Evolutionary conservation across 176 grass and related monocot genomes (phyloP), one percentile per base, ranked within the genome.

Genomic region (Saccharum spontaneum): DNA sequence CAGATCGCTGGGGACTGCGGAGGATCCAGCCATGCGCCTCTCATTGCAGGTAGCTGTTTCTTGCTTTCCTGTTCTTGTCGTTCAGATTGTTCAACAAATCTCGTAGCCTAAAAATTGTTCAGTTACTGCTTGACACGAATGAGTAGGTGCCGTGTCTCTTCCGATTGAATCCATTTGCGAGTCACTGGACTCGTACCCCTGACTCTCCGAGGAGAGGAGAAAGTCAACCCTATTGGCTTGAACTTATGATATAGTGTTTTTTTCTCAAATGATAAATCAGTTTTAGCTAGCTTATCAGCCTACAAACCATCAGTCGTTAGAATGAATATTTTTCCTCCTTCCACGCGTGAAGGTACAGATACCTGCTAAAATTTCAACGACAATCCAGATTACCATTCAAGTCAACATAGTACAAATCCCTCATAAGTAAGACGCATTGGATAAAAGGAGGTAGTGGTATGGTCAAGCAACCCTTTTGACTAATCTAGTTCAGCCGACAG

Each of bases 11-110:
- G 84, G 33, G 41, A 78, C 55, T 93, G 91, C 20, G 67, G 70
- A 31, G 79, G 85, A 70, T 90, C 90, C 20, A 97, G 86, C 48
- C 91, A 80, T 33, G 82, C 72, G 57, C 87, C 91, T 83, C 74
- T 97, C 10, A 84, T 97, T 69, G 89, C 91, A 79, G 91, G 94
- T 93, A 78, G 45, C 40, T 18, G 13, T 8, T 60, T 41, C 12
- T 22, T 79, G 34, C 20, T 16, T 31, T 16, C 10, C 5, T 23
- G 12, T 3, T 75, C 55, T 60, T 60, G 55, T 10, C 2, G 8
- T 60, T 60, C 1, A 23, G 22, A 60, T 10, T 60, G 55, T 60
- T 60, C 8, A 10, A 60, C 55, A 23, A 60, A 23, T 60, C 55
- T 60, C 8, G 22, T 23, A 60, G 22, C 22, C 55, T 60, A 60